Percentiles rank a stretch among this genome's conserved stretches.
Conservation (phyloP, 2,329 filamentous ascomycete species). For the Arachnomyces sp. region DNA sequence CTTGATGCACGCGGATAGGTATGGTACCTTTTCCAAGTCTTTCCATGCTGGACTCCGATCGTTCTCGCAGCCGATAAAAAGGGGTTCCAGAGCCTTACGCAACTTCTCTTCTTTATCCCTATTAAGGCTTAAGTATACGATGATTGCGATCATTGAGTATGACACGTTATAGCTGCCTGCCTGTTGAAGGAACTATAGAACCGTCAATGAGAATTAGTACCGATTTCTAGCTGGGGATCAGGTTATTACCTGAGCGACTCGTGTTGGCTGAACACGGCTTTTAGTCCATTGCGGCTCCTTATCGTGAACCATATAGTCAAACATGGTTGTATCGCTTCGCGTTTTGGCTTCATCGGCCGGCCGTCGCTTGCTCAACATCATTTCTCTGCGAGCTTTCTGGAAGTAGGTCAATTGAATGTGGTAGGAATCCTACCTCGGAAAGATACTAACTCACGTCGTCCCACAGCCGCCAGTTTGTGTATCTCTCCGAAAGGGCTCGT, state of each 20-base stretch:
- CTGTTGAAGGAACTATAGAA: slow-evolving; percentile 2
- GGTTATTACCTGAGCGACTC: slow-evolving; percentile 4
- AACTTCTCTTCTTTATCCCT: background rate
- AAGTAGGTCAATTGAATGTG: background rate
- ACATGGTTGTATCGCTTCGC: slow-evolving; percentile 1
- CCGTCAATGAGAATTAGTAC: background rate
- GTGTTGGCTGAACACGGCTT: too few relatives aligned
- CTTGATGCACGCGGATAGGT: slow-evolving; percentile 1
- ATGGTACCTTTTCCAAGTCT: slow-evolving; percentile 4
- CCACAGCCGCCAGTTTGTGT: slow-evolving; percentile 3
- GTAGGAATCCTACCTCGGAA: background rate
- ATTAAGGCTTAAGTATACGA: slow-evolving; percentile 2
- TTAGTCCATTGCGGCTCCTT: too few relatives aligned
- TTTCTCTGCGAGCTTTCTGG: slow-evolving; percentile 2
- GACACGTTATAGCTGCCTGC: slow-evolving; percentile 2
- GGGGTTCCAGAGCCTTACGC: background rate
- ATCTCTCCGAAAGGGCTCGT: slow-evolving; percentile 1
- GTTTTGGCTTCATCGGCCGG: slow-evolving; percentile 2
- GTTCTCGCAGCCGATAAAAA: background rate
- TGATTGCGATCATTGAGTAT: background rate
- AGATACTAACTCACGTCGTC: slow-evolving; percentile 1
- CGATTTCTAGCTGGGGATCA: background rate
- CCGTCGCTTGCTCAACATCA: slow-evolving; percentile 1
- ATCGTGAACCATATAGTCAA: slow-evolving; percentile 4
- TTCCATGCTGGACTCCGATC: background rate